Percentiles rank a stretch among this genome's conserved stretches.
phyloP scores from a whole-genome alignment of 164 flowering plant genomes.

The Magnolia kwangsiensis region DNA sequence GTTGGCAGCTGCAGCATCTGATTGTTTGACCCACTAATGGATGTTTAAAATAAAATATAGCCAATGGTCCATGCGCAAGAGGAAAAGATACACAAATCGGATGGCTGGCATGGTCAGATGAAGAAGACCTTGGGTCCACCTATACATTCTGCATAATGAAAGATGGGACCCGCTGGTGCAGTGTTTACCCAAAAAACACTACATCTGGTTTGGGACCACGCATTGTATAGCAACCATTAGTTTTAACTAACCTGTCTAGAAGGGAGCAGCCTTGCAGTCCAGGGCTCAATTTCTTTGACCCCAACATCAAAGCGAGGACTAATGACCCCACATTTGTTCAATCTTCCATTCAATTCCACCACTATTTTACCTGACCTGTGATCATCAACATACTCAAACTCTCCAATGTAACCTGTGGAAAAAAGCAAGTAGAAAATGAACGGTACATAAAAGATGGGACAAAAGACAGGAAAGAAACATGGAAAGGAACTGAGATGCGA shows the following conservation, averaged over 20 bases:
- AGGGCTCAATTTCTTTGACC: slow-evolving; percentile 25
- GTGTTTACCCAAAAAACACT: too few species aligned
- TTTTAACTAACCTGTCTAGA: slow-evolving; percentile 26
- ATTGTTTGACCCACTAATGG: too few species aligned
- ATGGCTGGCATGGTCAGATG: too few species aligned
- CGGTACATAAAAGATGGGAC: not conserved
- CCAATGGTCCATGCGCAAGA: too few species aligned
- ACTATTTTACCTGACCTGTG: slow-evolving; percentile 25
- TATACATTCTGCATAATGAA: too few species aligned
- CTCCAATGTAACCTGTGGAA: slow-evolving; percentile 27
- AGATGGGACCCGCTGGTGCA: too few species aligned
- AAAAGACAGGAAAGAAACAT: not conserved
- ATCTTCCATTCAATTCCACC: slow-evolving; percentile 26
- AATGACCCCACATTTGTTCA: slow-evolving; percentile 29
- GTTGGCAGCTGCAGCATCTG: too few species aligned
- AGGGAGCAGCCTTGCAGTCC: slow-evolving; percentile 30
- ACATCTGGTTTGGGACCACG: too few species aligned
- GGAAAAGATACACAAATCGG: too few species aligned
- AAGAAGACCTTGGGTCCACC: too few species aligned
- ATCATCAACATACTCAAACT: slow-evolving; percentile 29
- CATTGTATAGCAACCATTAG: too few species aligned
- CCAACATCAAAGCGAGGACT: slow-evolving; percentile 33
- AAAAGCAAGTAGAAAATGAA: not conserved
- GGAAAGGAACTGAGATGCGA: not conserved
- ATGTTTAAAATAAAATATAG: too few species aligned